A percentile compares a stretch with the other conserved stretches of the same genome.
Conservation (phyloP, 306 rosid genomes). For the apple (Malus domestica) region DNA sequence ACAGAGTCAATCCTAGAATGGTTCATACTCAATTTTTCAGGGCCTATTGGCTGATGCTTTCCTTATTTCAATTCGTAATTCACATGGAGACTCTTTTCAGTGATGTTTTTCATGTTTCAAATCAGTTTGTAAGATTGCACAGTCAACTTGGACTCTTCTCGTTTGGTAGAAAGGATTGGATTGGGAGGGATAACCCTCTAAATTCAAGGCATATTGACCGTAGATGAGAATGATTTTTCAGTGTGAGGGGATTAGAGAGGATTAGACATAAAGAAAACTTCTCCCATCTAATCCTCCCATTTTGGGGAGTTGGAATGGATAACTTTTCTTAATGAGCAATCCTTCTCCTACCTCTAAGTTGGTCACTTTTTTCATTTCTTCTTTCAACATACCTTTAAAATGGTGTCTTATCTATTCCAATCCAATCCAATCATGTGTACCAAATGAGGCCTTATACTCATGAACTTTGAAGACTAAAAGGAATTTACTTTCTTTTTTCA, state of each 20-base stretch:
- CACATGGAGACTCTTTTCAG: not conserved
- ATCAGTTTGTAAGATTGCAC: not conserved
- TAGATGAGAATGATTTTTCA: not conserved
- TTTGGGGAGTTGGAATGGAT: not conserved
- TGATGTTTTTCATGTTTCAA: not conserved
- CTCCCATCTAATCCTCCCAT: not conserved
- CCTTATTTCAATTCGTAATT: not conserved
- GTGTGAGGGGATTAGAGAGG: not conserved
- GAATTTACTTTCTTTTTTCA: not conserved
- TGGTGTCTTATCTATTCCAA: not conserved
- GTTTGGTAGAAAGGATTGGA: not conserved
- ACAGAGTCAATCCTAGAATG: not conserved
- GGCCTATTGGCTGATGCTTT: not conserved
- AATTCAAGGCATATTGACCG: not conserved
- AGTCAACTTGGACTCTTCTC: too few relatives aligned
- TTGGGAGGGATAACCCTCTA: not conserved
- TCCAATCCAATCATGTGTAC: not conserved
- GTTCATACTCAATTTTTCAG: not conserved
- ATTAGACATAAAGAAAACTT: not conserved
- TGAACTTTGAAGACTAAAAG: not conserved
- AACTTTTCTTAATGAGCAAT: not conserved
- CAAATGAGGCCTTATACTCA: not conserved
- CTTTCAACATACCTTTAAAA: not conserved
- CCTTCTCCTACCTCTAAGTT: not conserved
- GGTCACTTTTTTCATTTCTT: not conserved